Evolutionary conservation across 495 filamentous ascomycete species (phyloP), one percentile per base, ranked within the genome.

Genomic region (Cercophora sp.): DNA sequence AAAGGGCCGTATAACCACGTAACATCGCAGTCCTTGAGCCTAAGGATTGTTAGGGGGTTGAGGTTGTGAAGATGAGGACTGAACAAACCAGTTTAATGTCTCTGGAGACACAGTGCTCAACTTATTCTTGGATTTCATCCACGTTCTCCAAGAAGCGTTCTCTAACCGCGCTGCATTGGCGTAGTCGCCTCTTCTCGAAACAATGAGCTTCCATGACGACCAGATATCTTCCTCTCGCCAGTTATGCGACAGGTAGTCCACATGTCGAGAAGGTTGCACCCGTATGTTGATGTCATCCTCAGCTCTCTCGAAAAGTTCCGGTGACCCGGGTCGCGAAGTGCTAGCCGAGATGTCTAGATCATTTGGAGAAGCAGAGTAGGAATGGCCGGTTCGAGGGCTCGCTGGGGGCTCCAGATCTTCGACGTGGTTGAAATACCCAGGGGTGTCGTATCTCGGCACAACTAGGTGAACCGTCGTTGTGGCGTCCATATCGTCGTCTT

Each of bases 201-300:
- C 84, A 58, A 98, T 89, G 69, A 92, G 89, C 52, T 89, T 83
- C 93, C 93, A 98, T 2, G 92, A 96, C 11, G 88, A 80, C 93
- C 93, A 98, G 9, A 98, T 94, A 69, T 98, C 93, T 69, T 96
- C 92, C 70, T 97, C 92, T 35, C 80, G 82, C 93, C 93, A 98
- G 48, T 92, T 82, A 60, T 98, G 88, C 27, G 92, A 95, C 4
- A 98, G 78, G 65, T 98, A 98, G 69, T 98, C 93, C 29, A 97
- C 93, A 71, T 97, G 93, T 26, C 88, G 76, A 10, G 89, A 91
- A 20, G 93, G 93, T 58, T 89, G 85, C 19, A 75, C 76, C 52
- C 83, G 77, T 22, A 96, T 75, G 20, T 86, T 85, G 13, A 81
- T 87, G 67, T 97, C 93, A 62, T 98, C 93, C 39, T 88, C 86